Percentiles rank a stretch among this genome's conserved stretches.
phyloP scores from a whole-genome alignment of 352 stramenopile species.

The Phytopythium montanum region DNA sequence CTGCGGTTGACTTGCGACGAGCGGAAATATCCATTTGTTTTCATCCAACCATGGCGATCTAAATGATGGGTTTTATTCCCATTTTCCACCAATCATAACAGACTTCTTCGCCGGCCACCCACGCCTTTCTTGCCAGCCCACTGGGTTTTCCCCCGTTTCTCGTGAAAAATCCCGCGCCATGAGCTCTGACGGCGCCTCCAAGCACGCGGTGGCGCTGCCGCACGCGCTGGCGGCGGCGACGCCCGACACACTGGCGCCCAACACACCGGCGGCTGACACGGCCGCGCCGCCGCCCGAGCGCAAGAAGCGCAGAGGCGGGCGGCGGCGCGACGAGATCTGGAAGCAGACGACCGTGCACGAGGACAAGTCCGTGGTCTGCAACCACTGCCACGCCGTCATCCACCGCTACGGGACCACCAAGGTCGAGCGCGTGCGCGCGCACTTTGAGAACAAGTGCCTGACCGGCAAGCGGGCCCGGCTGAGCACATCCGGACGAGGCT shows the following conservation, averaged over 20 bases:
- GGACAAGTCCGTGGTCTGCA: conserved; percentile 66
- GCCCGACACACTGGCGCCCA: not conserved
- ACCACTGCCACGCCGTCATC: conserved; percentile 59
- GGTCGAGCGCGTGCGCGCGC: conserved; percentile 63
- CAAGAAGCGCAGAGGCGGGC: conserved; percentile 54
- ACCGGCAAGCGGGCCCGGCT: conserved; percentile 20
- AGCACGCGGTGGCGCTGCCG: not conserved
- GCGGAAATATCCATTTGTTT: too few species aligned
- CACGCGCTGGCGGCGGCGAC: not conserved
- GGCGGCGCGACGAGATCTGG: conserved; percentile 53
- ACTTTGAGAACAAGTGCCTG: conserved; percentile 64
- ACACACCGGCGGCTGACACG: not conserved
- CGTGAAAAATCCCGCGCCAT: not conserved
- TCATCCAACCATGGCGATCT: too few species aligned
- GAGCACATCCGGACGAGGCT: not conserved
- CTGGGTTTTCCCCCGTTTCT: conserved; percentile 1
- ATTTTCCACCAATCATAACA: too few species aligned
- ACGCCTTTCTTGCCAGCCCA: not conserved
- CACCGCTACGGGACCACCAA: conserved; percentile 67
- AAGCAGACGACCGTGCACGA: conserved; percentile 45
- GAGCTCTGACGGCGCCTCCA: not conserved
- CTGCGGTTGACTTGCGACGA: too few species aligned
- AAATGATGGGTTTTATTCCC: too few species aligned
- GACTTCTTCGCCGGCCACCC: too few species aligned
- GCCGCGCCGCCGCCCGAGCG: not conserved